Conservation (phyloP, 2,329 filamentous ascomycete genomes). For the Xylaria sp. region DNA sequence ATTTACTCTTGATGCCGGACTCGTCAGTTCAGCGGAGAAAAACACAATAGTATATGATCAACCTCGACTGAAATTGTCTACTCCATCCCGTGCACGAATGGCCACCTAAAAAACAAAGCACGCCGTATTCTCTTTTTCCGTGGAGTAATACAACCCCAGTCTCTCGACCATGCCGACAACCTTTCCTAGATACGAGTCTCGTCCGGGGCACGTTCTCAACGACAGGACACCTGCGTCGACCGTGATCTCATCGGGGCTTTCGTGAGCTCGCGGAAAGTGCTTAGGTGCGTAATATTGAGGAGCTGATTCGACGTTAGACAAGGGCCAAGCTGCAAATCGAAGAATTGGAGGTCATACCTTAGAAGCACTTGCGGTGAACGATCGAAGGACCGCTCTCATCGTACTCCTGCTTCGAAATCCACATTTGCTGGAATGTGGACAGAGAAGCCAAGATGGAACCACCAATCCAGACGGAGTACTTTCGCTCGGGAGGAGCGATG, state of each 20-base stretch:
- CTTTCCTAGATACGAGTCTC: conserved; percentile 61
- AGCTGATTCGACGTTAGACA: conserved; percentile 18
- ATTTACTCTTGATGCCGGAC: conserved; percentile 36
- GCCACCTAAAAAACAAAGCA: conserved; percentile 55
- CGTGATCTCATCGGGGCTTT: conserved; percentile 50
- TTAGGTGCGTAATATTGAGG: conserved; percentile 24
- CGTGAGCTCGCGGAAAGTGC: conserved; percentile 41
- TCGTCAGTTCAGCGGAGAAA: conserved; percentile 40
- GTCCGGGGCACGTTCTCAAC: conserved; percentile 52
- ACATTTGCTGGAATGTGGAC: conserved; percentile 99
- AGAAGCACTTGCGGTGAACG: conserved; percentile 99
- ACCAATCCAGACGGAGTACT: conserved; percentile 99
- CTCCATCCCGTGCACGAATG: conserved; percentile 52
- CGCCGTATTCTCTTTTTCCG: conserved; percentile 49
- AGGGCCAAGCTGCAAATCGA: neutral
- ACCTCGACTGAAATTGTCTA: conserved; percentile 55
- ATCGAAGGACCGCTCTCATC: conserved; percentile 99
- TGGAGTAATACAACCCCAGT: conserved; percentile 50
- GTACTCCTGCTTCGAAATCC: conserved; percentile 99
- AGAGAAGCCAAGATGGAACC: conserved; percentile 99
- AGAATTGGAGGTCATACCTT: conserved; percentile 60
- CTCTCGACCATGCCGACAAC: conserved; percentile 58
- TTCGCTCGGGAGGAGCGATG: conserved; percentile 99
- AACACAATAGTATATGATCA: conserved; percentile 60
- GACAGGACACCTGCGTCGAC: conserved; percentile 46